Conservation (phyloP, 768 basidiomycete genomes). For the Mycena alexandri region DNA sequence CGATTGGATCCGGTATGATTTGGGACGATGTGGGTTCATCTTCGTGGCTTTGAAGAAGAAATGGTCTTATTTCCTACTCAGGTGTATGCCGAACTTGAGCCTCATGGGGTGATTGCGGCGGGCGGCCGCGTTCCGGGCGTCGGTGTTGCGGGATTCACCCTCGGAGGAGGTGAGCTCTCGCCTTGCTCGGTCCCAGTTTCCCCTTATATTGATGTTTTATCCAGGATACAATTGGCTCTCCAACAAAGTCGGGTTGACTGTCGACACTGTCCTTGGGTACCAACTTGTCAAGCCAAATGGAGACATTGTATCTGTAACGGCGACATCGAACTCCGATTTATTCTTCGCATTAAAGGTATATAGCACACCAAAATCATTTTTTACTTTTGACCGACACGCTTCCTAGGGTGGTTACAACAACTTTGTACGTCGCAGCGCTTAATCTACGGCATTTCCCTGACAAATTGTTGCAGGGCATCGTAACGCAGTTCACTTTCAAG, state of each 20-base stretch:
- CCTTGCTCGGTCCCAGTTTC: too few species aligned
- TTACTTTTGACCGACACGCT: too few species aligned
- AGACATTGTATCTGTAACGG: conserved; percentile 51
- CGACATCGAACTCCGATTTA: conserved; percentile 49
- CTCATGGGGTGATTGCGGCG: conserved; percentile 64
- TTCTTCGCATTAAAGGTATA: conserved; percentile 58
- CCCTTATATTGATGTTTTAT: too few species aligned
- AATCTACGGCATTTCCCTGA: background rate
- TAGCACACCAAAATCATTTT: too few species aligned
- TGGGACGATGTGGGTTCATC: conserved; percentile 68
- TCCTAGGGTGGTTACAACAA: conserved; percentile 73
- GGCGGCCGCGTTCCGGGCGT: conserved; percentile 71
- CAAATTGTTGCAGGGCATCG: conserved; percentile 58
- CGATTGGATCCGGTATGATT: conserved; percentile 59
- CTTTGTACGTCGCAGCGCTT: conserved; percentile 49
- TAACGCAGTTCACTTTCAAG: conserved; percentile 70
- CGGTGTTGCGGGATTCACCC: conserved; percentile 69
- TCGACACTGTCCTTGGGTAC: conserved; percentile 66
- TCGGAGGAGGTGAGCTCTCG: conserved; percentile 70
- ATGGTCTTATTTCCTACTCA: background rate
- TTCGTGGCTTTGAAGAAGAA: too few species aligned
- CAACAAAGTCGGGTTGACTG: conserved; percentile 70
- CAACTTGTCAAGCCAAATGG: conserved; percentile 72
- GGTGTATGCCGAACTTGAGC: conserved; percentile 63
- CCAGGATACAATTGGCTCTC: conserved; percentile 71